phyloP scores from a whole-genome alignment of 257 asterid genomes.

The Solanum chmielewskii region DNA sequence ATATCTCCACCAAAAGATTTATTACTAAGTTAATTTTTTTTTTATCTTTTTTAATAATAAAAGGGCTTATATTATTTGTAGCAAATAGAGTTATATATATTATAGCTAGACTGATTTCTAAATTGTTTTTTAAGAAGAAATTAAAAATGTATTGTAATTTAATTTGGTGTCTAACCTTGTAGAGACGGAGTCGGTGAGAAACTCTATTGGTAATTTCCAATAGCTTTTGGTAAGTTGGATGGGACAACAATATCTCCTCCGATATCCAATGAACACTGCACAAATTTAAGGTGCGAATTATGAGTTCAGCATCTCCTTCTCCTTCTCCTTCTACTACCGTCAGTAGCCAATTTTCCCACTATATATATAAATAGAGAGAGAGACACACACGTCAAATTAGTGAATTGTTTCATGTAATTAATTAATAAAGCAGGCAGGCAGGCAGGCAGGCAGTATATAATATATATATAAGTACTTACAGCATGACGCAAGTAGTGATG shows the following conservation, averaged over 20 bases:
- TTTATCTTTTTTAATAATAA: too few relatives aligned
- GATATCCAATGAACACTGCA: background rate
- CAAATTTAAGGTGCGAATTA: conserved; percentile 34
- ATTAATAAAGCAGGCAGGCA: too few relatives aligned
- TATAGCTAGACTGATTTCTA: too few relatives aligned
- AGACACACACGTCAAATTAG: too few relatives aligned
- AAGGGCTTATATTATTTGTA: too few relatives aligned
- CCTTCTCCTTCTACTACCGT: conserved; percentile 16
- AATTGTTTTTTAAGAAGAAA: background rate
- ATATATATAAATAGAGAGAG: background rate
- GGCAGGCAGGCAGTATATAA: too few relatives aligned
- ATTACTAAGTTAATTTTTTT: too few relatives aligned
- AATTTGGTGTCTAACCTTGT: conserved; percentile 23
- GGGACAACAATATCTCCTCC: conserved; percentile 14
- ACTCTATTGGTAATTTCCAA: conserved; percentile 18
- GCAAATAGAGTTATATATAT: too few relatives aligned
- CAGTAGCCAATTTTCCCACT: conserved; percentile 78
- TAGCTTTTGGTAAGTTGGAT: conserved; percentile 40
- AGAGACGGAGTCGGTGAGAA: conserved; percentile 26
- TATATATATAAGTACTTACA: conserved; percentile 12
- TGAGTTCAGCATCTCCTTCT: conserved; percentile 39
- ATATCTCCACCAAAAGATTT: background rate
- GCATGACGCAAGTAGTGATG: conserved; percentile 31
- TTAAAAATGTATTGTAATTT: background rate
- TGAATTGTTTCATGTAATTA: background rate